These are phyloP conservation scores for Barnettozyma sp. DNA, from an alignment of 805 yeast genomes.

Conservation along the genomic window DNA sequence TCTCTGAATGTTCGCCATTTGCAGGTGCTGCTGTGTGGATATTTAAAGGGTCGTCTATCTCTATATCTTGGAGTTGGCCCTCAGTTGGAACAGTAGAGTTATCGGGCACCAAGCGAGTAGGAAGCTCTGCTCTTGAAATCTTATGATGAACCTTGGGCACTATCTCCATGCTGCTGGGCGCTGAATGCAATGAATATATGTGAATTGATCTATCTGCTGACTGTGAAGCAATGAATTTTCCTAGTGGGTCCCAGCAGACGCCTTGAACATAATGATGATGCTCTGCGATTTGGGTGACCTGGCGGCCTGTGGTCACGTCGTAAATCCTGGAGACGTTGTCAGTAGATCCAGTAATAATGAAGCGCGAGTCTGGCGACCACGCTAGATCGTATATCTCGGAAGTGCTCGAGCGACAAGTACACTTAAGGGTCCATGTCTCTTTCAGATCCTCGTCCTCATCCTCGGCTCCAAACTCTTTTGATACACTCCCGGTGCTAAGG, in stretches of 20 bases:
- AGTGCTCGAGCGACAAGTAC: conserved; percentile 49
- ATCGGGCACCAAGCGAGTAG: conserved; percentile 27
- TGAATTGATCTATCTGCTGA: conserved; percentile 82
- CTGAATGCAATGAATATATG: conserved; percentile 44
- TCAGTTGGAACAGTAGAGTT: too few species aligned
- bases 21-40: background rate
- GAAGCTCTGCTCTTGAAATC: conserved; percentile 52
- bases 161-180: conserved; percentile 24
- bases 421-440: conserved; percentile 71
- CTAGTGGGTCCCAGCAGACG: conserved; percentile 88
- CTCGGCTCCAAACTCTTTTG: conserved; percentile 51
- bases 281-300: conserved; percentile 54
- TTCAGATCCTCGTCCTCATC: conserved; percentile 41
- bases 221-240: conserved; percentile 74
- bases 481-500: conserved; percentile 39
- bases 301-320: conserved; percentile 47
- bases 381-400: conserved; percentile 85
- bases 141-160: conserved; percentile 39
- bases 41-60: too few species aligned
- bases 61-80: too few species aligned
- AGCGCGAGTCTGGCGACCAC: conserved; percentile 84
- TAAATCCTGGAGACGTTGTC: conserved; percentile 76
- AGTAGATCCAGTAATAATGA: conserved; percentile 84
- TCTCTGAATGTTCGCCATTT: background rate
- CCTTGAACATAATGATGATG: conserved; percentile 94